Evolutionary conservation across 1,284 basidiomycete genomes (phyloP).

Genomic region (Puccinia novopanici): DNA sequence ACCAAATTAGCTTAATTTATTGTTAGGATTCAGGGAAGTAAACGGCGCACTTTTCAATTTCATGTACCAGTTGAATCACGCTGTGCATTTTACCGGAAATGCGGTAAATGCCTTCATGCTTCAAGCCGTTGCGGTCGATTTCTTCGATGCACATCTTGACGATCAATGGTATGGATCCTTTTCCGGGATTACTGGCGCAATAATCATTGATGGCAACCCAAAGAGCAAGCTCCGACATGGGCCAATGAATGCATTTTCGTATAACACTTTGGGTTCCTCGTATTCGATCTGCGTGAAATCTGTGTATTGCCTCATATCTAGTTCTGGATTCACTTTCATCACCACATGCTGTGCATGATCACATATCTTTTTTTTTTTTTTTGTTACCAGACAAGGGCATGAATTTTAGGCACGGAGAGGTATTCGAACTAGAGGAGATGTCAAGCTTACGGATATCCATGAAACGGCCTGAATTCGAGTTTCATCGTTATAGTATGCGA

Average conservation of each 20-base stretch:
- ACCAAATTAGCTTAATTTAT: background rate
- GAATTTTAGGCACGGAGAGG: background rate
- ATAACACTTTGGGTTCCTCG: conserved; percentile 63
- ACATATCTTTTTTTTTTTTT: conserved; percentile 31
- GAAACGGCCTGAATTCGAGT: conserved; percentile 45
- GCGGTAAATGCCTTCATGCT: conserved; percentile 50
- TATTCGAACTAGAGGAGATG: background rate
- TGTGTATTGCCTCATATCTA: conserved; percentile 18
- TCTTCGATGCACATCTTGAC: conserved; percentile 80
- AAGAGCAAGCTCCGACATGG: conserved; percentile 83
- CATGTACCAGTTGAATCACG: conserved; percentile 71
- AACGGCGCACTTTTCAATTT: conserved; percentile 70
- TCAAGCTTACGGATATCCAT: conserved; percentile 33
- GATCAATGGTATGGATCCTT: conserved; percentile 71
- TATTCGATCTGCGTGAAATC: background rate
- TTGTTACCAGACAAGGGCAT: background rate
- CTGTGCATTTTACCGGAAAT: conserved; percentile 47
- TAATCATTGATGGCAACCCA: conserved; percentile 90
- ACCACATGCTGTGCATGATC: conserved; percentile 49
- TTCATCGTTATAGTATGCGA: conserved; percentile 51
- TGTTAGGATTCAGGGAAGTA: background rate
- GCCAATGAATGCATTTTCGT: conserved; percentile 80
- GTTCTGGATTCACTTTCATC: conserved; percentile 45
- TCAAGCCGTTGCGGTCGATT: conserved; percentile 69
- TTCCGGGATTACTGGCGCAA: conserved; percentile 70